These are phyloP conservation scores for Penicillium sp. DNA, from an alignment of 2,329 filamentous ascomycete species.

Conservation along the genomic window DNA sequence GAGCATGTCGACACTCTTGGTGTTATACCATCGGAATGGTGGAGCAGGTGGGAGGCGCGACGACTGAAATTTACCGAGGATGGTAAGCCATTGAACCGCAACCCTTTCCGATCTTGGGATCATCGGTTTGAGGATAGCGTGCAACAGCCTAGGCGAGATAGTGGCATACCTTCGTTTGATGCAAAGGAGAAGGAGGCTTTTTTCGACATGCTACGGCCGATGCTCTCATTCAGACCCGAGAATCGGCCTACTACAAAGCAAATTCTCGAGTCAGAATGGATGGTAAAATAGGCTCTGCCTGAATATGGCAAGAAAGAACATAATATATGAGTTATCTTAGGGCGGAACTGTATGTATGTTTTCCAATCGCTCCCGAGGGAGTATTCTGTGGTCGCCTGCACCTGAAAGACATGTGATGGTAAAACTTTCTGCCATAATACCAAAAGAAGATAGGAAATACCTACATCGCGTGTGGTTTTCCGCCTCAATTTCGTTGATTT, in stretches of 20 bases:
- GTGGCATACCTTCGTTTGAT: constrained; percentile 9
- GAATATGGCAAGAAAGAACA: constrained; percentile 13
- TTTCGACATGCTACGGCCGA: constrained; percentile 21
- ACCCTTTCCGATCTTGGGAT: constrained; percentile 25
- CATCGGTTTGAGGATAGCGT: constrained; percentile 22
- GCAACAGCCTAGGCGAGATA: constrained; percentile 19
- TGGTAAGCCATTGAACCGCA: constrained; percentile 19
- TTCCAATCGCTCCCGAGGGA: too few relatives aligned
- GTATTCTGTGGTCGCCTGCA: too few relatives aligned
- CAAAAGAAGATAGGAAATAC: too few relatives aligned
- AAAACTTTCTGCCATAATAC: too few relatives aligned
- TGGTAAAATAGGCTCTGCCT: constrained; percentile 26
- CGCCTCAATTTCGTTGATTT: too few relatives aligned
- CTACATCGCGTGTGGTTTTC: too few relatives aligned
- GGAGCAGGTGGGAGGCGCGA: background rate
- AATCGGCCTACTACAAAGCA: constrained; percentile 18
- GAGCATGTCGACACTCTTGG: background rate
- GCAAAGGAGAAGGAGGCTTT: constrained; percentile 20
- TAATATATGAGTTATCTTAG: too few relatives aligned
- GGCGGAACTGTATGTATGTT: too few relatives aligned
- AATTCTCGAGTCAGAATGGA: constrained; percentile 27
- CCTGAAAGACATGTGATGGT: too few relatives aligned
- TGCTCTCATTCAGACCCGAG: constrained; percentile 25
- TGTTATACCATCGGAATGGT: background rate
- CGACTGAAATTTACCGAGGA: background rate